A percentile compares a stretch with the other conserved stretches of the same genome.
phyloP scores from a whole-genome alignment of 345 rosid genomes.

The Cochlearia excelsa region DNA sequence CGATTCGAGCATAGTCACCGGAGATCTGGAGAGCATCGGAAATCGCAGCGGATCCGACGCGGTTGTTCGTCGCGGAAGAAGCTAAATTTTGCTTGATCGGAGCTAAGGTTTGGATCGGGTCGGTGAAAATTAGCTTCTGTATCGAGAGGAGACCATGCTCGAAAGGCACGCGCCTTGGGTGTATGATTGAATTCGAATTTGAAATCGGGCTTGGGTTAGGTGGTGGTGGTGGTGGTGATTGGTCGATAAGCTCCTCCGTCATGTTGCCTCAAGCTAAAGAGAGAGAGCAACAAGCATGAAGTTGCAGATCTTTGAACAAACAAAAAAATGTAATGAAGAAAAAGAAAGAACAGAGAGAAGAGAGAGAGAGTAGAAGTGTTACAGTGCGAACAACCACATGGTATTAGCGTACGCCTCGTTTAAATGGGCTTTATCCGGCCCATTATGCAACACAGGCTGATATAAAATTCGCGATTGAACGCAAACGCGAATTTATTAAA shows the following conservation, averaged over 20 bases:
- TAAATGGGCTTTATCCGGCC: conserved; percentile 18
- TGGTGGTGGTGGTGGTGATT: conserved; percentile 41
- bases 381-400: conserved; percentile 10
- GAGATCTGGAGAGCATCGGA: conserved; percentile 87
- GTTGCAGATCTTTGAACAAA: conserved; percentile 33
- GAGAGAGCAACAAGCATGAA: conserved; percentile 16
- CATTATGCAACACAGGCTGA: background rate
- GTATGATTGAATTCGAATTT: conserved; percentile 48
- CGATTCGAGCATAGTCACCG: conserved; percentile 71
- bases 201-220: conserved; percentile 29
- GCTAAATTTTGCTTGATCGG: conserved; percentile 62
- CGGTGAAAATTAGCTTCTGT: conserved; percentile 70
- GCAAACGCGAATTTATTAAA: background rate
- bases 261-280: conserved; percentile 34
- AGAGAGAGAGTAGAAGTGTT: background rate
- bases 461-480: background rate
- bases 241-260: conserved; percentile 48
- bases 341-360: conserved; percentile 1
- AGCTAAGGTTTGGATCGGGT: conserved; percentile 64
- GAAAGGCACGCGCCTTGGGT: conserved; percentile 88
- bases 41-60: conserved; percentile 61
- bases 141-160: conserved; percentile 95
- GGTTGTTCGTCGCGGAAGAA: conserved; percentile 37
- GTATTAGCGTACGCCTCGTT: conserved; percentile 3
- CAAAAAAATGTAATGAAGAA: background rate